phyloP scores from a whole-genome alignment of 306 rosid species.

The Prunus mongolica region DNA sequence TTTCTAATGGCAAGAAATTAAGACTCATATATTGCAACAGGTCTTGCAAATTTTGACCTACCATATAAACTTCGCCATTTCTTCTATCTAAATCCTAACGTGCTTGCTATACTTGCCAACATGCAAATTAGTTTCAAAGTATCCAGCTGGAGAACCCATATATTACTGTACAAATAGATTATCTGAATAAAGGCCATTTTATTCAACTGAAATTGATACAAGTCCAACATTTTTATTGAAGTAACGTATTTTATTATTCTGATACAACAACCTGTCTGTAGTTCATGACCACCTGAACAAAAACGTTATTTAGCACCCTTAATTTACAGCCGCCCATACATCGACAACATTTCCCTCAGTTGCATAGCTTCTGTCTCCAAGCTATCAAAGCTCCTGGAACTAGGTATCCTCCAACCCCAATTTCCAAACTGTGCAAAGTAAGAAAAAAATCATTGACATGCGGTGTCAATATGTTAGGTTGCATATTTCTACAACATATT shows the following conservation, averaged over 20 bases:
- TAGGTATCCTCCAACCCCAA: conserved; percentile 87
- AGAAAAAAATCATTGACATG: background rate
- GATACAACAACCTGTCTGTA: background rate
- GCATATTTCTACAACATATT: background rate
- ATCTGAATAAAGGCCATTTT: too few species aligned
- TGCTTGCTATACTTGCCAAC: too few species aligned
- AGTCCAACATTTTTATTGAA: background rate
- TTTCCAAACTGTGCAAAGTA: conserved; percentile 63
- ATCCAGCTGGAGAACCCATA: too few species aligned
- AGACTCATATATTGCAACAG: too few species aligned
- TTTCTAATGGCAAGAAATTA: too few species aligned
- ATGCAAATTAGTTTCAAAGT: too few species aligned
- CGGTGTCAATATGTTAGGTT: background rate
- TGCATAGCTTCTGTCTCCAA: conserved; percentile 63
- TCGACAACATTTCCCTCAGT: conserved; percentile 52
- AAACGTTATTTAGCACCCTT: conserved; percentile 1
- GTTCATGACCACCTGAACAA: background rate
- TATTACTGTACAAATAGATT: too few species aligned
- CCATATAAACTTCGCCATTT: too few species aligned
- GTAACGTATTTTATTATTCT: background rate
- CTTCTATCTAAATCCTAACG: too few species aligned
- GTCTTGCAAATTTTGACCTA: too few species aligned
- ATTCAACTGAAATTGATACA: background rate
- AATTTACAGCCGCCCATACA: conserved; percentile 71
- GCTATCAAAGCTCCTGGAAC: conserved; percentile 61